Base-by-base conservation (phyloP, 441 rosid genomes). In the Eutrema salsugineum region DNA sequence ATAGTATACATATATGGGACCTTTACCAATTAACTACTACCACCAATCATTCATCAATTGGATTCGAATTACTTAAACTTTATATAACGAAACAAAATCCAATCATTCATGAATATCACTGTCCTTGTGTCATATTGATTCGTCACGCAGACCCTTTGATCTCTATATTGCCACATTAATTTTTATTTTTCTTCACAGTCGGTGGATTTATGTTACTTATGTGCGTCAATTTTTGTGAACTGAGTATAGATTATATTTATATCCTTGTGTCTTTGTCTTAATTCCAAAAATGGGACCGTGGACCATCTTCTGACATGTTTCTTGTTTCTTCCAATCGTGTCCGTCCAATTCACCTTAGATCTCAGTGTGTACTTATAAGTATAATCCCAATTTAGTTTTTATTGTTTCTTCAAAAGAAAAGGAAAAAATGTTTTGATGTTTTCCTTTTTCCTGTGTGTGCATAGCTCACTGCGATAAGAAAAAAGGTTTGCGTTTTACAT, bases 231-330 rank as follows among this genome's bases (percentile, higher is more conserved):
- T 63, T 64, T 5, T 17, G 22, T 54, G 70, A 16, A 40, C 39
- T 46, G 65, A 46, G 20, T 46, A 40, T 24, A 1, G 24, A 22
- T 22, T 22, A n/a, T 24, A 4, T 2, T 24, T 24, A 24, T 24
- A 24, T 24, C 27, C 27, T 24, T 24, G 42, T 69, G 75, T 71
- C 62, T 35, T 35, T 48, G 67, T 39, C 68, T 58, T 69, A 43
- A 43, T 43, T 55, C 38, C 40, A 44, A 54, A 49, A 46, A 63
- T 59, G 40, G 69, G 69, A 24, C 56, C 22, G 43, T 72, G 77
- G 77, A 73, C 77, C 72, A 66, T 56, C 63, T 49, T 61, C 67
- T 58, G 77, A 66, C 77, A 73, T 48, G 42, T 56, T 56, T 48
- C 14, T 66, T 58, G 61, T 39, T 58, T 27, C 36, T 48, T 58